Evolutionary conservation across 768 basidiomycete species (phyloP), one percentile per base, ranked within the genome.

Genomic region (Rhizopogon sp.): DNA sequence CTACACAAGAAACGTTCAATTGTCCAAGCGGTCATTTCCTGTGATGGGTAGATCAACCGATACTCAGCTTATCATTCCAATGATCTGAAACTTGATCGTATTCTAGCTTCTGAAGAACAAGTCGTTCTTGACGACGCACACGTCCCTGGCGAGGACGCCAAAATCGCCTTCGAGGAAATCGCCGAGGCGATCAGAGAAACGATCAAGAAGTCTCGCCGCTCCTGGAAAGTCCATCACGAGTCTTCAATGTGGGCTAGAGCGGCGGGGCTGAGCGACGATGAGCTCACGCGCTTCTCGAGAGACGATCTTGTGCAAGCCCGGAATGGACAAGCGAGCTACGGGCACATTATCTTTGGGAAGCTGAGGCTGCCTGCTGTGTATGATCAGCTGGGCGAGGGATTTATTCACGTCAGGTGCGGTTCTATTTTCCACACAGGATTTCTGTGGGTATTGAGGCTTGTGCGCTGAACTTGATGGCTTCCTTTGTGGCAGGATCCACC

Each of bases 301-400:
- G 42, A 70, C 5, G 77, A 78, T 58, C 71, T 80, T 43, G 72
- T 78, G 13, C 60, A 70, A 58, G 66, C 76, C 31, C 74, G 86
- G 53, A 84, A 80, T 62, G 86, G 77, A 4, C 57, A 69, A 39
- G 84, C 83, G 35, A 77, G 83, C 55, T 83, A 90, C 66, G 89
- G 89, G 14, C 81, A 77, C 9, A 80, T 90, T 54, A 80, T 92
- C 56, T 66, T 92, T 10, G 88, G 90, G 28, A 90, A 91, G 76
- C 79, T 90, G 66, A 79, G 79, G 61, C 76, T 90, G 43, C 85
- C 87, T 7, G 85, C 79, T 20, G 72, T 89, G 52, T 73, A 79
- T 6, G 87, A 88, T 62, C 72, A 80, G 62, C 17, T 61, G 31
- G 86, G 88, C 29, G 74, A 76, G 60, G 88, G 88, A 10, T 88